Percentiles rank a stretch among this genome's conserved stretches.
Conservation (phyloP, 2,329 filamentous ascomycete genomes). For the Trichoderma gracile region DNA sequence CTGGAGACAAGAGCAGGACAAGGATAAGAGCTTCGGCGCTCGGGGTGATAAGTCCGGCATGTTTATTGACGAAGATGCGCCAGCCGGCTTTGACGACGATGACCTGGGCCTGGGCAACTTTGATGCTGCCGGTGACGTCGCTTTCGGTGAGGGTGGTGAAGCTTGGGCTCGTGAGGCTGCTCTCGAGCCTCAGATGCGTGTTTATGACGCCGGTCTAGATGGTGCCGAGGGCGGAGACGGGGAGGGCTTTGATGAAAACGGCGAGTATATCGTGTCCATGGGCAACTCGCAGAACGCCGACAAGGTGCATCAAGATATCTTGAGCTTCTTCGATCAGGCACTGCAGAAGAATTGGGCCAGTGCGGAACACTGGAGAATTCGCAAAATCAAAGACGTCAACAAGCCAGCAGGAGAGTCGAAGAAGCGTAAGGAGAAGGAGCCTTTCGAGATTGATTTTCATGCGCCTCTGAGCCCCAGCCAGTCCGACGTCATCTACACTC, state of each 20-base stretch:
- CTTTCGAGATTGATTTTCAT: conserved; percentile 89
- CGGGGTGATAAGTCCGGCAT: conserved; percentile 72
- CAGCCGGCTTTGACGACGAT: conserved; percentile 70
- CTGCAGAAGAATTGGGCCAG: conserved; percentile 97
- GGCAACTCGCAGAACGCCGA: conserved; percentile 65
- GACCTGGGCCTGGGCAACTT: conserved; percentile 73
- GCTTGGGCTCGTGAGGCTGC: conserved; percentile 92
- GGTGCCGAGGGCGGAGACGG: conserved; percentile 49
- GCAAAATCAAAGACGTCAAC: conserved; percentile 78
- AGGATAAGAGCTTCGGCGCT: conserved; percentile 55
- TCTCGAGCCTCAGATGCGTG: conserved; percentile 79
- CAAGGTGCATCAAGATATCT: conserved; percentile 82
- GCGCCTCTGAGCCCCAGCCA: conserved; percentile 70
- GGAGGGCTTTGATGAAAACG: conserved; percentile 54
- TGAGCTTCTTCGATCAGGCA: conserved; percentile 97
- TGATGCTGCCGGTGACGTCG: conserved; percentile 69
- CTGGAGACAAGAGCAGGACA: conserved; percentile 71
- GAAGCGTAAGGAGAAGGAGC: conserved; percentile 90
- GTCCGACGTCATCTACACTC: conserved; percentile 77
- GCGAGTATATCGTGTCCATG: conserved; percentile 79
- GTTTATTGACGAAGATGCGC: conserved; percentile 84
- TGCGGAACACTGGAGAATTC: conserved; percentile 98
- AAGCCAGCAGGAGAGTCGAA: conserved; percentile 63
- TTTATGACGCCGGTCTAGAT: conserved; percentile 67
- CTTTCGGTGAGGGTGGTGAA: conserved; percentile 94